phyloP scores from a whole-genome alignment of 1,284 basidiomycete species.

The Microbotryomycetes sp. region DNA sequence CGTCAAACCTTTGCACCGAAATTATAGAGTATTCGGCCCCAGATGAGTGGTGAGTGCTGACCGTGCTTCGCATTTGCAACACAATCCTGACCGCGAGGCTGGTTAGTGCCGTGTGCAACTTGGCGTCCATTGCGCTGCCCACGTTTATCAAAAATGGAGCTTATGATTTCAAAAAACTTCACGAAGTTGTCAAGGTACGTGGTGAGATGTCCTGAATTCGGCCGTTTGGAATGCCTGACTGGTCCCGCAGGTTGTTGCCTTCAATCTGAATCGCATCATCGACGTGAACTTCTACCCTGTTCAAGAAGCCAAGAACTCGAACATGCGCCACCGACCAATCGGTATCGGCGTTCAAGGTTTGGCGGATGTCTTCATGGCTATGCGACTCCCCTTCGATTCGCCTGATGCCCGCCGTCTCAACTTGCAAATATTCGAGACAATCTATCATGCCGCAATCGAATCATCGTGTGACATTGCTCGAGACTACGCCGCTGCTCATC shows the following conservation, averaged over 20 bases:
- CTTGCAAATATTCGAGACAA: slow-evolving; percentile 96
- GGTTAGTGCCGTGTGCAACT: slow-evolving; percentile 80
- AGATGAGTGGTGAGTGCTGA: slow-evolving; percentile 81
- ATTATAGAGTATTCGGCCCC: slow-evolving; percentile 98
- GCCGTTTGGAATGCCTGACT: too few species aligned
- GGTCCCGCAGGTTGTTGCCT: slow-evolving; percentile 84
- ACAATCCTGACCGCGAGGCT: too few species aligned
- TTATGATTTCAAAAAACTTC: slow-evolving; percentile 76
- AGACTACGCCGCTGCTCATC: slow-evolving; percentile 22
- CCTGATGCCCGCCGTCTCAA: slow-evolving; percentile 81
- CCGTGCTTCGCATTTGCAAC: too few species aligned
- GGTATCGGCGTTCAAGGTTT: slow-evolving; percentile 98
- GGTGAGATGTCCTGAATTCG: slow-evolving; percentile 58
- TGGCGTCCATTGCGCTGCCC: slow-evolving; percentile 93
- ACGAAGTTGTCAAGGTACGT: slow-evolving; percentile 96
- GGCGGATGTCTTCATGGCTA: slow-evolving; percentile 95
- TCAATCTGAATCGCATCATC: slow-evolving; percentile 91
- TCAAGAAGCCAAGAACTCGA: slow-evolving; percentile 80
- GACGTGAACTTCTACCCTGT: slow-evolving; percentile 91
- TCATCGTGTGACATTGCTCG: slow-evolving; percentile 80
- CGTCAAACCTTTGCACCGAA: slow-evolving; percentile 97
- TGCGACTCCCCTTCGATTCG: slow-evolving; percentile 93
- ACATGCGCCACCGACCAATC: slow-evolving; percentile 96
- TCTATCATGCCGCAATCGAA: slow-evolving; percentile 93
- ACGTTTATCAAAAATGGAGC: slow-evolving; percentile 41